phyloP scores from a whole-genome alignment of 495 filamentous ascomycete species.

The Hypoxylon trugodes region DNA sequence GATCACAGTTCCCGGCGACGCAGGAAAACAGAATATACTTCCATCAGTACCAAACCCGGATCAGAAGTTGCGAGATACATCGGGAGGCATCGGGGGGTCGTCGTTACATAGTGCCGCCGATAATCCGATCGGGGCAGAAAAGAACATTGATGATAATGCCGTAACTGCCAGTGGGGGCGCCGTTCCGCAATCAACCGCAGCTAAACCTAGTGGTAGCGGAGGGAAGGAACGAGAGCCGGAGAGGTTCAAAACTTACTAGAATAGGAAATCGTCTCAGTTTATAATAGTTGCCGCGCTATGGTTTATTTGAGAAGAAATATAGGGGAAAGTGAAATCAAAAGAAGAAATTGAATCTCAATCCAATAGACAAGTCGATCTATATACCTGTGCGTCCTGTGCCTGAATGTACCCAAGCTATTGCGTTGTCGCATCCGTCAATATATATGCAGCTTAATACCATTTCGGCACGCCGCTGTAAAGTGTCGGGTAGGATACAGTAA shows the following conservation, averaged over 20 bases:
- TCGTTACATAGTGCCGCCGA: constrained; percentile 36
- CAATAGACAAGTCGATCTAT: too few species aligned
- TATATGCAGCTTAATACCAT: too few species aligned
- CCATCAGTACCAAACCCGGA: constrained; percentile 65
- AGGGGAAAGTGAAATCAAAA: too few species aligned
- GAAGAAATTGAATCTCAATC: too few species aligned
- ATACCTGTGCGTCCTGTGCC: too few species aligned
- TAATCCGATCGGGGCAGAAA: constrained; percentile 26
- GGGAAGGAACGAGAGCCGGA: constrained; percentile 33
- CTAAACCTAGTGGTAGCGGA: constrained; percentile 29
- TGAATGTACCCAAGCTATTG: too few species aligned
- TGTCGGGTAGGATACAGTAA: too few species aligned
- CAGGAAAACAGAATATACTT: constrained; percentile 60
- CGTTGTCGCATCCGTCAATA: too few species aligned
- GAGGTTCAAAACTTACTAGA: constrained; percentile 5
- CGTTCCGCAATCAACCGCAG: constrained; percentile 25
- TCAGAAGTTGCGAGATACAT: constrained; percentile 46
- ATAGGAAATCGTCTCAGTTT: not conserved
- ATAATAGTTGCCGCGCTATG: too few species aligned
- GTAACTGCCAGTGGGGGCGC: constrained; percentile 32
- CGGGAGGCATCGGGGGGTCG: constrained; percentile 38
- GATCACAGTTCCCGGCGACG: constrained; percentile 58
- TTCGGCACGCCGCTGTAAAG: too few species aligned
- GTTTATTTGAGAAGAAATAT: too few species aligned
- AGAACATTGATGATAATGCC: constrained; percentile 30